Evolutionary conservation across 140 eudicot species (phyloP), one percentile per base, ranked within the genome.

Genomic region (Senecio squalidus): DNA sequence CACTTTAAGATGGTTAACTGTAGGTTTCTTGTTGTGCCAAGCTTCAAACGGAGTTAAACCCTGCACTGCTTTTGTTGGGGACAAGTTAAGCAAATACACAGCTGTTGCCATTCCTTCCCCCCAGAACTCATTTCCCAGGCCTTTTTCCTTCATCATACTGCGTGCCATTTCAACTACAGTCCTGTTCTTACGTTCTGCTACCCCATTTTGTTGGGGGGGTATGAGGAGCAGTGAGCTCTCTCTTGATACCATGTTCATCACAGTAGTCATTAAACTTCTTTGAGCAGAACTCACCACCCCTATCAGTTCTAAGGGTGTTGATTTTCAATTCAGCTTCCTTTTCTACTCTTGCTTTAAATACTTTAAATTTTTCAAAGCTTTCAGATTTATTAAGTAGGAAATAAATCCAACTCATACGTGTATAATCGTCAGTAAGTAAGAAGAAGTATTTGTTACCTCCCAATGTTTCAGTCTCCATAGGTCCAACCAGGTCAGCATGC

Each of bases 181-280:
- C 5, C 4, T 8, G 9, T 36, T 57, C 29, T 57, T 57, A 4
- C 63, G 33, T 5, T 57, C 49, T 4, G 17, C 29, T 7, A 38
- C 65, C 4, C 65, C 65, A 22, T 58, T 58, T 20, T 58, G 65
- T 9, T 58, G 52, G 0, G 66, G n/a, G 66, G 1, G 53, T 18
- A 5, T 60, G 41, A 5, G 66, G 6, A 3, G 53, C 22, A 39
- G 66, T 60, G 15, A 60, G n/a, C 5, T 39, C 53, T 33, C 66
- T 40, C 4, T 34, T 23, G 11, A 60, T 41, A 2, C 53, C 66
- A 10, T 60, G 24, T 11, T 8, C 11, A 1, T 40, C 6, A 26
- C 66, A 60, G 24, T 39, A 60, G 0, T 25, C 53, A 11, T 6
- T 11, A 60, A 60, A 38, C 10, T 34, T 34, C 8, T 58, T 22